Percentiles rank a stretch among this genome's conserved stretches.
These are phyloP conservation scores for Pyronema omphalodes DNA, from an alignment of 495 filamentous ascomycete genomes.

Conservation along the genomic window DNA sequence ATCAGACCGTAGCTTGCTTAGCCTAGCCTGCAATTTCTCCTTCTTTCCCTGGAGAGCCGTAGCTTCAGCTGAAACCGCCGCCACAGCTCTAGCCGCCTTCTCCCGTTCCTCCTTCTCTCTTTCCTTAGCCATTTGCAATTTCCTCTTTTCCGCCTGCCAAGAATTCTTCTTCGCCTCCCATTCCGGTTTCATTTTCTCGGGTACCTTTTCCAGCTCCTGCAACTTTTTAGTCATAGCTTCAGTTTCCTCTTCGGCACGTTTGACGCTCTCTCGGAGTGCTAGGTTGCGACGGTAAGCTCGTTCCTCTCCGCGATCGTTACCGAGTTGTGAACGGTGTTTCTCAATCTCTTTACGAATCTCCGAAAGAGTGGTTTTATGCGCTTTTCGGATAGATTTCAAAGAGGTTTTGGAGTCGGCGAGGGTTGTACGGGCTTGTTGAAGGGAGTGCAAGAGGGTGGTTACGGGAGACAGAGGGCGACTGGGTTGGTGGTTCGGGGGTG, in stretches of 20 bases:
- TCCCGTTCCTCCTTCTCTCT: constrained; percentile 18
- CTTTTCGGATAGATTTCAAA: constrained; percentile 19
- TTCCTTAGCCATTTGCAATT: constrained; percentile 13
- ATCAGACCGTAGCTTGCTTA: constrained; percentile 16
- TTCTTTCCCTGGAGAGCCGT: constrained; percentile 18
- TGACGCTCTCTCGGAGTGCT: constrained; percentile 21
- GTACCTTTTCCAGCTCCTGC: constrained; percentile 13
- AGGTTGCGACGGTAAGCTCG: constrained; percentile 23
- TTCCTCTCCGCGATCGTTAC: constrained; percentile 23
- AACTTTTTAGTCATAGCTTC: constrained; percentile 20
- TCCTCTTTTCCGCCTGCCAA: constrained; percentile 9
- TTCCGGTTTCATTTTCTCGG: constrained; percentile 20
- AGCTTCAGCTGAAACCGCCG: constrained; percentile 19
- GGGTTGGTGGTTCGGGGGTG: constrained; percentile 11
- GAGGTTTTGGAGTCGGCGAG: constrained; percentile 18
- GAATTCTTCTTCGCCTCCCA: constrained; percentile 21
- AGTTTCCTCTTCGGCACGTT: constrained; percentile 23
- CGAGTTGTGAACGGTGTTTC: constrained; percentile 16
- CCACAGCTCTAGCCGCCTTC: constrained; percentile 17
- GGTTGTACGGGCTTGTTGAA: constrained; percentile 19
- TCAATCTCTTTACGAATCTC: constrained; percentile 24
- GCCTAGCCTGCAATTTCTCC: constrained; percentile 15
- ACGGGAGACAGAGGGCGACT: constrained; percentile 23
- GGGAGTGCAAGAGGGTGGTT: constrained; percentile 21
- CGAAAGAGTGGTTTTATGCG: constrained; percentile 18